Base-by-base conservation (phyloP, 2,329 filamentous ascomycete species). In the Alternaria alternata region DNA sequence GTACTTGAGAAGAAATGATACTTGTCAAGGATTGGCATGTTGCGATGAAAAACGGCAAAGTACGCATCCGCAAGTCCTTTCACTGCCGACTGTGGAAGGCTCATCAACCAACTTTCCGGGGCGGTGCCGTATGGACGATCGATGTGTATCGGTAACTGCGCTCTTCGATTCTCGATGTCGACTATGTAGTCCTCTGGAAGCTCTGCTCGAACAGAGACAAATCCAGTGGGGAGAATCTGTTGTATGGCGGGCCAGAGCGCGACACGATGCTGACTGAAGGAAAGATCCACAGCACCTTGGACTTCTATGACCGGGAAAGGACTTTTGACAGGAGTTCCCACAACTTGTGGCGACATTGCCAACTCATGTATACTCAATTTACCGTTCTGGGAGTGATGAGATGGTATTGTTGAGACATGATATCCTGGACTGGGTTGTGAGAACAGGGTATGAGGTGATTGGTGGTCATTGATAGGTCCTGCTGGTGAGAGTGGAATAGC, bases 21-120 rank as follows among this genome's bases (percentile, higher is more conserved):
- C 57, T 83, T 82, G 63, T 86, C 84, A 52, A 86, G 79, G 22
- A 85, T 80, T 0, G 84, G 84, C 16, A 81, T 85, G 28, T 79
- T 84, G 0, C 83, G 82, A 64, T 86, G 84, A 64, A 86, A 86
- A 0, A 84, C 83, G n/a, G 81, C 77, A 67, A 86, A 86, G 61
- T 84, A 86, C 0, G 82, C 82, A 71, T 85, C 82, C 8, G 82
- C 80, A n/a, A 86, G 76, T 0, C 82, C 82, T 61, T 83, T 84
- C 54, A 86, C 78, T 41, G 83, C 79, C 0, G 82, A 79, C 32
- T 85, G 69, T 8, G 82, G 81, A 3, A 86, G 75, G 4, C 74
- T 73, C 46, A 83, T 80, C 34, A 86, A 68, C 83, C 83, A 85
- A 26, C 66, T 67, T 1, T 74, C 73, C 14, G 72, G 64, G 36